Base-by-base conservation (phyloP, 495 filamentous ascomycete species). In the Aspergillus taichungensis region DNA sequence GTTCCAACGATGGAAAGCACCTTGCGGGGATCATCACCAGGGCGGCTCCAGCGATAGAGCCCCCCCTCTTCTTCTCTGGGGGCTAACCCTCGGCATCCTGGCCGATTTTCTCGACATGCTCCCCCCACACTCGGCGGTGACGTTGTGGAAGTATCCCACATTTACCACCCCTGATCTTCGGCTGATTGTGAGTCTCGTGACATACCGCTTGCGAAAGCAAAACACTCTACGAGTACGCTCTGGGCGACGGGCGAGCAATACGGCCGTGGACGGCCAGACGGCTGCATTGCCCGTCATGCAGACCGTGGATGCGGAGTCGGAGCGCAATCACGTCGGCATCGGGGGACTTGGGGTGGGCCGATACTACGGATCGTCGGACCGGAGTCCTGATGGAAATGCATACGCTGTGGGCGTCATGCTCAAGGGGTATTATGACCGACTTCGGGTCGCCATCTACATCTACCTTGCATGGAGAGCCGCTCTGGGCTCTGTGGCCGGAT, bases 71-170 rank as follows among this genome's bases (percentile, higher is more conserved):
- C 61, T 87, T 4, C 75, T 88, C 1, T 90, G 85, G 85, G 85
- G 85, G 0, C 59, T 90, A 12, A 88, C 85, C 0, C 69, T 88
- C 5, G 83, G 83, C 6, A 74, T 90, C 27, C 50, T 87, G 29
- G 75, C 78, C 24, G 85, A 90, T 60, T 82, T 88, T 49, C 67
- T 88, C 33, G 81, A 87, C 39, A 71, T 83, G 57, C 65, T 87
- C 9, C 83, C 83, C 5, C 76, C 78, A 9, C 69, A 82, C 47
- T 78, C 74, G 28, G 74, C 80, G 0, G 65, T 84, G 5, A 63
- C 74, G 34, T 45, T 84, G 27, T 88, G 83, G 83, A 71, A 71
- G 13, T 87, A 83, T 55, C 85, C 85, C 0, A 87, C 82, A 7
- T 88, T 88, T 56, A 84, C 83, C 3, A 67, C 79, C 5, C 71